Percentiles rank a stretch among this genome's conserved stretches.
phyloP scores from a whole-genome alignment of 2,329 filamentous ascomycete species.

The Rhynchosporium secalis region DNA sequence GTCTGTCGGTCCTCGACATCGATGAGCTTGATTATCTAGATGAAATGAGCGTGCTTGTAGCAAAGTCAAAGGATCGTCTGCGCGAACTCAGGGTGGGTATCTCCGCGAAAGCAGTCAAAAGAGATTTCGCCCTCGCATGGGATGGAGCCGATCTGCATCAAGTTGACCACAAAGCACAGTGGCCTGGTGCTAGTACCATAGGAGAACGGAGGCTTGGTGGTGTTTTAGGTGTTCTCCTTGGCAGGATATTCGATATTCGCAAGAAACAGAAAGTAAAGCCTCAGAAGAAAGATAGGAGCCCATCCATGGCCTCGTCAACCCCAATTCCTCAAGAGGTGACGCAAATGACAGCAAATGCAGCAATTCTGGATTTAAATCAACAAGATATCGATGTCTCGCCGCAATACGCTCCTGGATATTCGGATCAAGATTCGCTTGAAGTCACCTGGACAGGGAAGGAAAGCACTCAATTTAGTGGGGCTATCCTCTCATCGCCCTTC shows the following conservation, averaged over 20 bases:
- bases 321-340: slow-evolving; percentile 21
- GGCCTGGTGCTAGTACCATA: slow-evolving; percentile 57
- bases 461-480: slow-evolving; percentile 18
- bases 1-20: slow-evolving; percentile 75
- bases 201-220: slow-evolving; percentile 66
- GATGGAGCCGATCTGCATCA: slow-evolving; percentile 63
- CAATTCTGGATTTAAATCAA: slow-evolving; percentile 17
- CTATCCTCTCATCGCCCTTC: slow-evolving; percentile 23
- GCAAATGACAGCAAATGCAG: slow-evolving; percentile 17
- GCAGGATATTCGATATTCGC: slow-evolving; percentile 63
- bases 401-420: slow-evolving; percentile 23
- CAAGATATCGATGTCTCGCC: slow-evolving; percentile 24
- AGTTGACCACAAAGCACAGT: slow-evolving; percentile 58
- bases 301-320: slow-evolving; percentile 24
- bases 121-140: slow-evolving; percentile 62
- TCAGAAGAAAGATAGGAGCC: slow-evolving; percentile 31
- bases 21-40: slow-evolving; percentile 82
- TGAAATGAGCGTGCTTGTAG: slow-evolving; percentile 77
- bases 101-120: slow-evolving; percentile 48
- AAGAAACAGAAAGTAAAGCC: slow-evolving; percentile 36
- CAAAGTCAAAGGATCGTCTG: slow-evolving; percentile 64
- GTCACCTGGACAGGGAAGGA: slow-evolving; percentile 27
- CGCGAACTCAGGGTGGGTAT: slow-evolving; percentile 75
- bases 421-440: slow-evolving; percentile 19
- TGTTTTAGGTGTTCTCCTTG: slow-evolving; percentile 67